Percentiles rank a stretch among this genome's conserved stretches.
These are phyloP conservation scores for Emergomyces orientalis DNA, from an alignment of 2,329 filamentous ascomycete species.

Conservation along the genomic window DNA sequence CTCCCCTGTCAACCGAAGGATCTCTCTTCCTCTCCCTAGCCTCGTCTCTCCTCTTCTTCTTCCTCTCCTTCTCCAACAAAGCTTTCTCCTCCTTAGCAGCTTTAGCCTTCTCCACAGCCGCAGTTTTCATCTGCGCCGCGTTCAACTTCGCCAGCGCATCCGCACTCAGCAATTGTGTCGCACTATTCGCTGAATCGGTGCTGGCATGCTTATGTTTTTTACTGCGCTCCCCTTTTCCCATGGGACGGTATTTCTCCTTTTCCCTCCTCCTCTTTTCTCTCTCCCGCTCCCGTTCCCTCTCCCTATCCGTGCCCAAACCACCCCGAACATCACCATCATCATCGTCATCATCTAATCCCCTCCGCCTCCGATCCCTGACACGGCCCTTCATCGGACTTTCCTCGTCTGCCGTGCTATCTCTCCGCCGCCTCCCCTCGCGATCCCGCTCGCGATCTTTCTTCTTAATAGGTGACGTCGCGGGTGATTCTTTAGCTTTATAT, in stretches of 20 bases:
- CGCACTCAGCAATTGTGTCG: conserved; percentile 36
- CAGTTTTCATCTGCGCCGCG: conserved; percentile 49
- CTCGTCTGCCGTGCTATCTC: conserved; percentile 22
- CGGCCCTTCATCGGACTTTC: conserved; percentile 20
- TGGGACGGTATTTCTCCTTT: conserved; percentile 13
- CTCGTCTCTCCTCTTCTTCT: conserved; percentile 19
- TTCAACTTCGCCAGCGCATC: conserved; percentile 59
- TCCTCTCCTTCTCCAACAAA: conserved; percentile 26
- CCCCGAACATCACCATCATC: background rate
- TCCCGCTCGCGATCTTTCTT: conserved; percentile 27
- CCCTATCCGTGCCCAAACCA: conserved; percentile 16
- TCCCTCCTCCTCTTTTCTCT: conserved; percentile 13
- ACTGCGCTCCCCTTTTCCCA: conserved; percentile 5
- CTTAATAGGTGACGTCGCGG: conserved; percentile 29
- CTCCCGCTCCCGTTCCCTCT: conserved; percentile 14
- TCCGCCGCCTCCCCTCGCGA: conserved; percentile 25
- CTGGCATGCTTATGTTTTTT: conserved; percentile 30
- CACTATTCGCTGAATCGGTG: conserved; percentile 36
- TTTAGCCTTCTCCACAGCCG: conserved; percentile 37
- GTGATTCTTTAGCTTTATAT: conserved; percentile 29
- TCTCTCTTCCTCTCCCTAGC: conserved; percentile 15
- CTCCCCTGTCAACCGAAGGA: conserved; percentile 18
- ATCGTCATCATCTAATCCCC: conserved; percentile 20
- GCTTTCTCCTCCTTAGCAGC: conserved; percentile 24
- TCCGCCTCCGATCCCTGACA: conserved; percentile 17